Evolutionary conservation across 2,329 filamentous ascomycete genomes (phyloP).

Genomic region (Ceratocystis variospora): DNA sequence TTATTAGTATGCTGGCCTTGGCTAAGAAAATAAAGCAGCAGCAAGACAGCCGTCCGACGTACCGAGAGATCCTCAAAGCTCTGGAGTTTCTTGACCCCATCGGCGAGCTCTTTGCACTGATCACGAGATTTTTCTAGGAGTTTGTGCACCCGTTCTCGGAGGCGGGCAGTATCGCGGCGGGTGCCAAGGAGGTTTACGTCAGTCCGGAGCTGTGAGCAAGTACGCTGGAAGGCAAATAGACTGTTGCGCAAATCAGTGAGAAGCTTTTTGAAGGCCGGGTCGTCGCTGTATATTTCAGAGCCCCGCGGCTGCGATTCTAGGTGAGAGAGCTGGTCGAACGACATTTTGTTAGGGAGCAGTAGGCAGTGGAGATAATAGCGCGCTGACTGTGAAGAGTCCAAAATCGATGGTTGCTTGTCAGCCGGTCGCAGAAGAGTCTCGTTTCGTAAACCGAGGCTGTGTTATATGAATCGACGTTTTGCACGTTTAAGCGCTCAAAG

Average conservation of each 20-base stretch:
- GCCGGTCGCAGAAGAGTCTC: not conserved
- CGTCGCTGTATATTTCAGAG: slow-evolving; percentile 61
- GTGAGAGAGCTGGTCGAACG: slow-evolving; percentile 73
- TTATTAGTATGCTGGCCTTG: not conserved
- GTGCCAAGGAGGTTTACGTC: slow-evolving; percentile 80
- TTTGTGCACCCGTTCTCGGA: slow-evolving; percentile 80
- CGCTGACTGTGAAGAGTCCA: not conserved
- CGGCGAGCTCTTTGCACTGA: slow-evolving; percentile 81
- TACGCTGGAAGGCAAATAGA: slow-evolving; percentile 76
- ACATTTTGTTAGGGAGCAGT: slow-evolving; percentile 44
- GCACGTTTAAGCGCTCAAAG: not conserved
- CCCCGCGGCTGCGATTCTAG: slow-evolving; percentile 63
- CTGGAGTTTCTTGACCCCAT: slow-evolving; percentile 85
- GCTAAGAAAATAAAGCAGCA: not conserved
- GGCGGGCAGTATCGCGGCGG: slow-evolving; percentile 76
- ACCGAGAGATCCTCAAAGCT: slow-evolving; percentile 74
- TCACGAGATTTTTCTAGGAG: slow-evolving; percentile 74
- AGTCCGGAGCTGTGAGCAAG: slow-evolving; percentile 70
- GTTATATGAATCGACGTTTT: not conserved
- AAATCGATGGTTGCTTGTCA: not conserved
- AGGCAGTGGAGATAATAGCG: not conserved
- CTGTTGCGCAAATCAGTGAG: slow-evolving; percentile 75
- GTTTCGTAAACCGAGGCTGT: not conserved
- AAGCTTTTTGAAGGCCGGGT: slow-evolving; percentile 78
- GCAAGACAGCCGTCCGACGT: slow-evolving; percentile 20